Evolutionary conservation across 257 asterid genomes (phyloP).

Genomic region (Solanum megistacrolobum): DNA sequence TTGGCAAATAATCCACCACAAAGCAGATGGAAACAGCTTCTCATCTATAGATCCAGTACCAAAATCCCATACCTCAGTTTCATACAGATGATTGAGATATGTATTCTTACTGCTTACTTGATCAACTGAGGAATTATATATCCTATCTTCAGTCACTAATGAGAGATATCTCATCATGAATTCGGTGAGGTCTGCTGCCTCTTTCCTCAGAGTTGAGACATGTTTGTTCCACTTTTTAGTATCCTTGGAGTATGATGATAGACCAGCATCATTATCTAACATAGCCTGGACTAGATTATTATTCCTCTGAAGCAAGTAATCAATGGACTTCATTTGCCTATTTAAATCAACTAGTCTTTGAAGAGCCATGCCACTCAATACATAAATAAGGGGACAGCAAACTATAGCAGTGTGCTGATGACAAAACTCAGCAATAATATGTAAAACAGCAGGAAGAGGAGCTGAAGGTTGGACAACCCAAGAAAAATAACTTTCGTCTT

Average conservation of each 20-base stretch:
- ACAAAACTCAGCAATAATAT: constrained; percentile 37
- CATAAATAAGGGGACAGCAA: constrained; percentile 60
- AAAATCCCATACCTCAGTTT: constrained; percentile 23
- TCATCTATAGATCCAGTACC: constrained; percentile 49
- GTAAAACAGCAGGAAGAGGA: constrained; percentile 46
- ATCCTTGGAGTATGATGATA: constrained; percentile 31
- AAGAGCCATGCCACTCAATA: constrained; percentile 59
- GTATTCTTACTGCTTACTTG: constrained; percentile 17
- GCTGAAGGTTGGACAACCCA: constrained; percentile 57
- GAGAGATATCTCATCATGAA: constrained; percentile 39
- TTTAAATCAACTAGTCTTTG: constrained; percentile 78
- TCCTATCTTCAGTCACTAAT: constrained; percentile 27
- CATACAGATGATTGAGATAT: constrained; percentile 17
- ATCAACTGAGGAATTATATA: constrained; percentile 14
- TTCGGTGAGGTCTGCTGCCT: constrained; percentile 55
- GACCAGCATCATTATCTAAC: constrained; percentile 31
- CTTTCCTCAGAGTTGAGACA: constrained; percentile 40
- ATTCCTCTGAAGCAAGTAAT: constrained; percentile 56
- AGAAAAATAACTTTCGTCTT: constrained; percentile 48
- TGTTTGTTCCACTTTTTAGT: constrained; percentile 39
- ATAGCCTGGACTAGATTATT: constrained; percentile 18
- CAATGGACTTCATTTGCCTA: constrained; percentile 48
- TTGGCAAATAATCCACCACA: constrained; percentile 59
- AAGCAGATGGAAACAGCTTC: constrained; percentile 37
- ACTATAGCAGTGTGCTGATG: constrained; percentile 33